These are phyloP conservation scores for Clonostachys chloroleuca DNA, from an alignment of 2,329 filamentous ascomycete genomes.

Conservation along the genomic window DNA sequence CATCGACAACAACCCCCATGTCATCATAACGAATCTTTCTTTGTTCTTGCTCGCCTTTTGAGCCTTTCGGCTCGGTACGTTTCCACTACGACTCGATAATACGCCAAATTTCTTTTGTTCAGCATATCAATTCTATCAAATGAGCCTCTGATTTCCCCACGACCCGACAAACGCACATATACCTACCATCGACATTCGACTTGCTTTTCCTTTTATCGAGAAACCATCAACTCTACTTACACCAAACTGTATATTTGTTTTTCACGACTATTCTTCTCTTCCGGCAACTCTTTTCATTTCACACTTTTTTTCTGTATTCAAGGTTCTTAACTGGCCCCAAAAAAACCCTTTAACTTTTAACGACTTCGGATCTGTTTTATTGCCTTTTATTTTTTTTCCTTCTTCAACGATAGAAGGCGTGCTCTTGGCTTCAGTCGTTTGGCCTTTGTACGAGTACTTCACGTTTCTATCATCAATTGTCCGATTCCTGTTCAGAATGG, in stretches of 20 bases:
- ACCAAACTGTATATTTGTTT: neutral
- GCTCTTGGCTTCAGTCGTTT: neutral
- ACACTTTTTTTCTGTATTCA: conserved; percentile 1
- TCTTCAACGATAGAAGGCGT: conserved; percentile 3
- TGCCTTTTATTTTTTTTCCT: conserved; percentile 5
- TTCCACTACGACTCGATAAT: conserved; percentile 23
- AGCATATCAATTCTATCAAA: conserved; percentile 22
- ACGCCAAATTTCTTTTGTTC: conserved; percentile 26
- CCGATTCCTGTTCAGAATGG: conserved; percentile 46
- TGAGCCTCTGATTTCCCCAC: conserved; percentile 34
- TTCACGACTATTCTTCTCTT: neutral
- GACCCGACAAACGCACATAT: conserved; percentile 6
- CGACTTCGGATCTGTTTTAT: too few relatives aligned
- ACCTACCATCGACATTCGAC: neutral
- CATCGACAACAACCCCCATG: conserved; percentile 22
- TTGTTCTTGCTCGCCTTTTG: conserved; percentile 20
- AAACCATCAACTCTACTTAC: neutral
- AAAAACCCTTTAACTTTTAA: conserved; percentile 2
- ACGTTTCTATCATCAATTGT: conserved; percentile 8
- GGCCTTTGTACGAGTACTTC: conserved; percentile 5
- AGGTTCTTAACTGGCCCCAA: neutral
- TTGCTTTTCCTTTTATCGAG: neutral
- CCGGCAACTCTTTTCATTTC: conserved; percentile 1
- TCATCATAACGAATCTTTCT: conserved; percentile 36
- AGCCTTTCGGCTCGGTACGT: conserved; percentile 20